Percentiles rank a stretch among this genome's conserved stretches.
These are phyloP conservation scores for Psilocybe mexicana DNA, from an alignment of 1,284 basidiomycete species.

Conservation along the genomic window DNA sequence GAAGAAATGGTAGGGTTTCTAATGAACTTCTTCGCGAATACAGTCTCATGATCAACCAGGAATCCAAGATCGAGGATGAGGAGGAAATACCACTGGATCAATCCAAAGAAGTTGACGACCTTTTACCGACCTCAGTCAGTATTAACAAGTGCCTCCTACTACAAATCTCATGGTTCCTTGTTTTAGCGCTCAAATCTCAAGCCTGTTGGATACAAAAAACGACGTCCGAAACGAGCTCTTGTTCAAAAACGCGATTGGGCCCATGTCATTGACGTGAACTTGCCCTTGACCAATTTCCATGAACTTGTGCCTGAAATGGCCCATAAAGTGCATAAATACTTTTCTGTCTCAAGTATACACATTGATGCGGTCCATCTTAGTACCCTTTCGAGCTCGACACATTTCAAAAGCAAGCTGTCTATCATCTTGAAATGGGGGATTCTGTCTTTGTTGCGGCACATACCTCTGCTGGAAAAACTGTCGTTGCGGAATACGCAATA, in stretches of 20 bases:
- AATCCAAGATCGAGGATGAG: conserved; percentile 15
- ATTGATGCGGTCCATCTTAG: conserved; percentile 18
- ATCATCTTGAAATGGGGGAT: conserved; percentile 96
- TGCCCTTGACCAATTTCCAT: conserved; percentile 85
- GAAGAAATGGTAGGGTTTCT: conserved; percentile 14
- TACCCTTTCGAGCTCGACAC: conserved; percentile 51
- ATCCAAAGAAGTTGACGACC: conserved; percentile 70
- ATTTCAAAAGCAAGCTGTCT: conserved; percentile 95
- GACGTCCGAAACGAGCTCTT: conserved; percentile 41
- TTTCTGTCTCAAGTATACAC: neutral
- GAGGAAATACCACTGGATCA: conserved; percentile 9
- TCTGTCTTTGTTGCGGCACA: conserved; percentile 99
- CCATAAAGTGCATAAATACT: conserved; percentile 55
- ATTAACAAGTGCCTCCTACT: conserved; percentile 18
- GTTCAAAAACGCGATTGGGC: conserved; percentile 94
- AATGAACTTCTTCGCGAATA: neutral
- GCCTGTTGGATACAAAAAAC: conserved; percentile 43
- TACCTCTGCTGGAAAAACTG: conserved; percentile 99
- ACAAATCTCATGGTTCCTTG: conserved; percentile 1
- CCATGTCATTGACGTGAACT: conserved; percentile 93
- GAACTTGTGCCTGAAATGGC: conserved; percentile 92
- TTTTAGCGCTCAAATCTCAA: conserved; percentile 57
- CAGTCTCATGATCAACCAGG: neutral
- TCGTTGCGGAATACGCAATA: conserved; percentile 99
- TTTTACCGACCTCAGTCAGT: conserved; percentile 77